Evolutionary conservation across 2,329 filamentous ascomycete species (phyloP).

Genomic region (Colletotrichum caudatum): DNA sequence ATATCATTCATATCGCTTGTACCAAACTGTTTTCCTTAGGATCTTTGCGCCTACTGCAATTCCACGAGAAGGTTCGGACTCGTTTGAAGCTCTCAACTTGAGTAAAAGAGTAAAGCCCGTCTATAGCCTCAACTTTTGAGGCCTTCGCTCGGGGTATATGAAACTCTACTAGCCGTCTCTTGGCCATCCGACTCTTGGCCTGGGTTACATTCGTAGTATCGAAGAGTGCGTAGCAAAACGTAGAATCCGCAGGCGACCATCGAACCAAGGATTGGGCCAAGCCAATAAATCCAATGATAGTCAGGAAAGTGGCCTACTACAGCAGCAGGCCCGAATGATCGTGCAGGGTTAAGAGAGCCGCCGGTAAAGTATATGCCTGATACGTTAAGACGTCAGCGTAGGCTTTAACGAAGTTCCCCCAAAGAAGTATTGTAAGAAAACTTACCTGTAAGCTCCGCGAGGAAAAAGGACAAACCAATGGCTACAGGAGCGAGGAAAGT

Average conservation of each 20-base stretch:
- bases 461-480: slow-evolving; percentile 78
- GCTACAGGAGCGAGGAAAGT: slow-evolving; percentile 79
- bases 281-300: slow-evolving; percentile 68
- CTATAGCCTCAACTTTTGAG: not conserved
- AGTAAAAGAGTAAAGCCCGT: not conserved
- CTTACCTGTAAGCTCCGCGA: slow-evolving; percentile 60
- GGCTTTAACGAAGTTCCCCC: too few relatives aligned
- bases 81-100: too few relatives aligned
- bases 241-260: slow-evolving; percentile 64
- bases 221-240: slow-evolving; percentile 61
- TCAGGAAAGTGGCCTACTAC: slow-evolving; percentile 54
- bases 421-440: not conserved
- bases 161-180: not conserved
- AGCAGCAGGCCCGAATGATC: slow-evolving; percentile 63
- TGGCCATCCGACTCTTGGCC: slow-evolving; percentile 57
- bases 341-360: slow-evolving; percentile 63
- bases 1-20: too few relatives aligned
- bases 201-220: slow-evolving; percentile 64
- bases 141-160: not conserved
- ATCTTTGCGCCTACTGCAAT: not conserved
- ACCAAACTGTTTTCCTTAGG: not conserved
- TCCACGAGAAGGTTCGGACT: not conserved
- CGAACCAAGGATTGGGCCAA: slow-evolving; percentile 64
- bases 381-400: not conserved
- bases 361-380: slow-evolving; percentile 60